These are phyloP conservation scores for Colletotrichum spinosum DNA, from an alignment of 2,329 filamentous ascomycete genomes.

Conservation along the genomic window DNA sequence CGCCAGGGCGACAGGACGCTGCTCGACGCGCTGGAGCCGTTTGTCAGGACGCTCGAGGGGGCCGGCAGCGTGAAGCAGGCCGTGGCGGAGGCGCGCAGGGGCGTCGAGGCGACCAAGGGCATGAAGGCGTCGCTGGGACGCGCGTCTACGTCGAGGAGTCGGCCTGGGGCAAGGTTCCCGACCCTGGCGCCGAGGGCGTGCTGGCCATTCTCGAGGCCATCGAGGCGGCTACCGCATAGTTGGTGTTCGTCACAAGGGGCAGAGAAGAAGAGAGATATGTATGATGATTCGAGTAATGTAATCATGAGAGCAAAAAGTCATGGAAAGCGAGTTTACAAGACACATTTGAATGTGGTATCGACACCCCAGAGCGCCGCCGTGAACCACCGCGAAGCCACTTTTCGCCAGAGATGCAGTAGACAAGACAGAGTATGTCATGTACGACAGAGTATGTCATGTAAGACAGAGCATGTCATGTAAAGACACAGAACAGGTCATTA, in stretches of 20 bases:
- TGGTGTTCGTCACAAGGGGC: background rate
- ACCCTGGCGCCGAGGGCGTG: slow-evolving; percentile 73
- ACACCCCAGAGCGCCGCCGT: no score
- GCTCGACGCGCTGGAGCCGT: slow-evolving; percentile 78
- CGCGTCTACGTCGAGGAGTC: slow-evolving; percentile 77
- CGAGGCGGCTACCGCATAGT: slow-evolving; percentile 41
- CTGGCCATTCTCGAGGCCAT: slow-evolving; percentile 75
- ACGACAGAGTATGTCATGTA: no score
- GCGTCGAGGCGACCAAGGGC: slow-evolving; percentile 75
- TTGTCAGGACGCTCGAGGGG: slow-evolving; percentile 68
- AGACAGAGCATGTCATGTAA: no score
- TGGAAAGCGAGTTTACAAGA: no score
- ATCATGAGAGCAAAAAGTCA: no score
- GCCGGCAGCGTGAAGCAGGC: slow-evolving; percentile 59
- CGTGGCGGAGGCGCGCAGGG: slow-evolving; percentile 71
- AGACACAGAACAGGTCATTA: background rate
- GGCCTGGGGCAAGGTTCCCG: slow-evolving; percentile 77
- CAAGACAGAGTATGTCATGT: no score
- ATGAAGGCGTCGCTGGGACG: slow-evolving; percentile 82
- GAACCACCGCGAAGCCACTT: background rate
- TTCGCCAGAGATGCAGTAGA: background rate
- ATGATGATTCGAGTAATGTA: background rate
- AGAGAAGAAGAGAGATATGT: background rate
- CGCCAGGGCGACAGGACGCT: slow-evolving; percentile 78
- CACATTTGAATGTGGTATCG: no score